phyloP scores from a whole-genome alignment of 2,329 filamentous ascomycete genomes.

The Pseudopithomyces chartarum region DNA sequence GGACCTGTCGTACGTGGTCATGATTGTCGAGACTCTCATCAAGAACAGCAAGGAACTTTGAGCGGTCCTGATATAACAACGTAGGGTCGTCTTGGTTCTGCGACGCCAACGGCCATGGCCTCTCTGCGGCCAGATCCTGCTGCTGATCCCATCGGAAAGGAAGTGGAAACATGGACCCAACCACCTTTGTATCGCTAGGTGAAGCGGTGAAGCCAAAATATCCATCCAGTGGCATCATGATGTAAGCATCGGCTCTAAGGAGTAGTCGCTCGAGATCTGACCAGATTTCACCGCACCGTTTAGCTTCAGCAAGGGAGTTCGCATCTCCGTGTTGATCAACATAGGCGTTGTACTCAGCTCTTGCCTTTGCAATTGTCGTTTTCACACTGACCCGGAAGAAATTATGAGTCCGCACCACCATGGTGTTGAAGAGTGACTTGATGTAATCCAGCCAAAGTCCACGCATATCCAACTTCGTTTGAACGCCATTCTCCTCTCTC shows the following conservation, averaged over 20 bases:
- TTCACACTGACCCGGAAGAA: slow-evolving; percentile 4
- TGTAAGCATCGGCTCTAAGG: background rate
- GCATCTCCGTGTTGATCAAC: background rate
- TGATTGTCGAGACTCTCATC: background rate
- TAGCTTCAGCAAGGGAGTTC: background rate
- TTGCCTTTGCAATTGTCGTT: background rate
- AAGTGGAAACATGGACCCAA: slow-evolving; percentile 7
- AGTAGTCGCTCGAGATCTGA: slow-evolving; percentile 5
- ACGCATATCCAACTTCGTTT: background rate
- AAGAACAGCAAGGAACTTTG: background rate
- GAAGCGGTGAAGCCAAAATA: slow-evolving; percentile 3
- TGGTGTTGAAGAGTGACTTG: slow-evolving; percentile 5
- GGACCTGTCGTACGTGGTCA: background rate
- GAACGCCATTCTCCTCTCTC: slow-evolving; percentile 1
- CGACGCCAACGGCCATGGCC: background rate
- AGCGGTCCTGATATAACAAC: background rate
- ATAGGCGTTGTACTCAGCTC: slow-evolving; percentile 3
- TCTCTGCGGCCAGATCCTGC: background rate
- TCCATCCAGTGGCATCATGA: slow-evolving; percentile 11
- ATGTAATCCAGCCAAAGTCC: slow-evolving; percentile 11
- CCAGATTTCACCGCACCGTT: background rate
- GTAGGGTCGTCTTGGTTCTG: background rate
- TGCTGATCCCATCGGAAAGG: background rate
- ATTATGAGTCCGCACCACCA: slow-evolving; percentile 8
- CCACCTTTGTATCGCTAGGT: slow-evolving; percentile 1